A percentile compares a stretch with the other conserved stretches of the same genome.
These are phyloP conservation scores for Auriscalpium vulgare DNA, from an alignment of 768 basidiomycete species.

Conservation along the genomic window DNA sequence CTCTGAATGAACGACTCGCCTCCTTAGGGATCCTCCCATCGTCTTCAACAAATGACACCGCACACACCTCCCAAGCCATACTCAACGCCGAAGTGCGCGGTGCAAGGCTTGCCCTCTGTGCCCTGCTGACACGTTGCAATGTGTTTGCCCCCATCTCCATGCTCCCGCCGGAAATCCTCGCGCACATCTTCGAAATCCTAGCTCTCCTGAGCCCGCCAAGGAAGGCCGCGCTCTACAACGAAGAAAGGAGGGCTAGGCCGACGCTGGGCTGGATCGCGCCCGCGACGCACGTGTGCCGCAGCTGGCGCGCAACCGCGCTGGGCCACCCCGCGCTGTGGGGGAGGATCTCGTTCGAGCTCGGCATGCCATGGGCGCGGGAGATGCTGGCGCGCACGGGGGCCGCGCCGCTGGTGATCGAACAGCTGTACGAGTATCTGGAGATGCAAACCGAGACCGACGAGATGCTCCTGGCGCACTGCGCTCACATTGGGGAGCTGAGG, in stretches of 20 bases:
- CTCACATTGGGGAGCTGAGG: no score
- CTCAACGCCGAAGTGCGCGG: no score
- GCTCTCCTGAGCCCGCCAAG: neutral
- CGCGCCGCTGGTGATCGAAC: neutral
- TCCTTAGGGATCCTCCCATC: no score
- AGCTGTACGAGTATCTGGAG: no score
- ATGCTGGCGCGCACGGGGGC: neutral
- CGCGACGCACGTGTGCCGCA: neutral
- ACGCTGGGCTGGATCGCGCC: neutral
- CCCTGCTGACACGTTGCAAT: neutral
- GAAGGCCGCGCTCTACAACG: no score
- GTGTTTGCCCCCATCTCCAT: neutral
- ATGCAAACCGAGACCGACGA: no score
- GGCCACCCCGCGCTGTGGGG: neutral
- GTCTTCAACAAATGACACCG: no score
- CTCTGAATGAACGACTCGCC: no score
- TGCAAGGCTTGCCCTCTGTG: neutral
- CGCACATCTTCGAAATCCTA: neutral
- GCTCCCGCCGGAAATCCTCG: conserved; percentile 6
- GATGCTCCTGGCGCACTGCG: no score
- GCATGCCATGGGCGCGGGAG: neutral
- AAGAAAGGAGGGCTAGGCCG: neutral
- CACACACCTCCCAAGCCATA: no score
- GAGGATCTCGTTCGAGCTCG: neutral
- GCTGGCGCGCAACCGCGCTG: neutral